Base-by-base conservation (phyloP, 1,284 basidiomycete genomes). In the Puccinia horiana region DNA sequence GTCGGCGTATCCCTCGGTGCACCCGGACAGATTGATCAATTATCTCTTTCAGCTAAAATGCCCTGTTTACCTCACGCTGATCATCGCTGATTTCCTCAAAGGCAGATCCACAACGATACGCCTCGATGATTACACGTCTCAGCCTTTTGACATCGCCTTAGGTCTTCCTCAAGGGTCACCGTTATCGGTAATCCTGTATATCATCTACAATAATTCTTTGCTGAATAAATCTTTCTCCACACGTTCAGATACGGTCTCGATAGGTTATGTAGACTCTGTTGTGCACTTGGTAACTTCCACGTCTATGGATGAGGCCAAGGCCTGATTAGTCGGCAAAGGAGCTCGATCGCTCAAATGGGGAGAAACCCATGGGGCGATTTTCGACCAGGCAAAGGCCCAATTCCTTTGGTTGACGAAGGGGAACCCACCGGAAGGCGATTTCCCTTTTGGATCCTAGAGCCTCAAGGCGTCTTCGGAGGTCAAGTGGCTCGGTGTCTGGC, bases 401-500 rank as follows among this genome's bases (percentile, higher is more conserved):
- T 76, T 65, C 12, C 54, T 76, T 5, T 40, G 40, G n/a, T 58
- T 76, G 4, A 58, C 47, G 2, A 56, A n/a, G 32, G 20, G 49
- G 9, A 54, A 42, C 56, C 37, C 14, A n/a, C 14, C 12, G 4
- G 61, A 26, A 32, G 72, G 42, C 6, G 8, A 54, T 16, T 18
- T 23, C 42, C 35, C 8, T 74, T 32, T 74, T 74, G 18, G 72
- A 74, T 32, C 44, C 44, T 4, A 74, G 54, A 35, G 47, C 72
- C 18, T 47, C 26, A 56, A 9, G 58, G 40, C 29, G 56, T n/a
- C n/a, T n/a, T n/a, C n/a, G n/a, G n/a, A n/a, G n/a, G n/a, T n/a
- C n/a, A n/a, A n/a, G n/a, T n/a, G 73, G 73, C 49, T 75, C 18
- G 74, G 74, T 20, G 52, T 76, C n/a, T 76, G 74, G 74, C 32